Conservation (phyloP, 2,329 filamentous ascomycete species). For the Sordariomycetes sp. region DNA sequence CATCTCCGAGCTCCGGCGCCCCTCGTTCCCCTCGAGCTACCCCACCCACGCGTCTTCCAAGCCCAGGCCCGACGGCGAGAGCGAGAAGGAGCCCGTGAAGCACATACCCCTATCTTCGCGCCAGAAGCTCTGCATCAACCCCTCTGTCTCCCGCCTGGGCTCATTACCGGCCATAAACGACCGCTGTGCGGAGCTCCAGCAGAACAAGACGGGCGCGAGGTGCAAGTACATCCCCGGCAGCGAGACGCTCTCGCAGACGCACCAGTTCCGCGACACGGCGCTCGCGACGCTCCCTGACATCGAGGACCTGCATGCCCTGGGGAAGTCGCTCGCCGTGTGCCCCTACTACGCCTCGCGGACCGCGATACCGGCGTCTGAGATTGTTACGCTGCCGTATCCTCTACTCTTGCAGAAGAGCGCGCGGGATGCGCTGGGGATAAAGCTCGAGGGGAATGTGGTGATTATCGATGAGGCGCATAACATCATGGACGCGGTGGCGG, state of each 20-base stretch:
- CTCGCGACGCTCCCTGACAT: conserved; percentile 84
- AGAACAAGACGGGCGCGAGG: conserved; percentile 46
- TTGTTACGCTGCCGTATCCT: conserved; percentile 87
- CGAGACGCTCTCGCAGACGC: conserved; percentile 56
- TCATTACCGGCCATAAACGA: conserved; percentile 81
- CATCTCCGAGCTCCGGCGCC: conserved; percentile 65
- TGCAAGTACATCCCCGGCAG: conserved; percentile 71
- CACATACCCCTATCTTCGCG: conserved; percentile 75
- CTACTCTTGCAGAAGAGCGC: conserved; percentile 77
- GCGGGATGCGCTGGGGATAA: conserved; percentile 75
- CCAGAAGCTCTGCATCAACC: conserved; percentile 84
- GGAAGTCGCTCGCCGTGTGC: conserved; percentile 68
- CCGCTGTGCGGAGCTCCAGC: conserved; percentile 78
- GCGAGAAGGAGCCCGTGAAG: conserved; percentile 42
- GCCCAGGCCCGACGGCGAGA: neutral
- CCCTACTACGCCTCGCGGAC: conserved; percentile 92
- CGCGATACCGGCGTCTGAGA: conserved; percentile 72
- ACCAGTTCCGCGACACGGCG: conserved; percentile 74
- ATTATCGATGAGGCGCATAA: conserved; percentile 97
- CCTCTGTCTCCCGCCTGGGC: conserved; percentile 58
- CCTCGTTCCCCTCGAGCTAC: conserved; percentile 63
- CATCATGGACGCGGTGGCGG: conserved; percentile 85
- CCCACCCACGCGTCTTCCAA: conserved; percentile 16
- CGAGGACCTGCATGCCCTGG: conserved; percentile 72
- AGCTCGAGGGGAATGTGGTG: conserved; percentile 77